Evolutionary conservation across 257 asterid genomes (phyloP).

Genomic region (Osmanthus fragrans): DNA sequence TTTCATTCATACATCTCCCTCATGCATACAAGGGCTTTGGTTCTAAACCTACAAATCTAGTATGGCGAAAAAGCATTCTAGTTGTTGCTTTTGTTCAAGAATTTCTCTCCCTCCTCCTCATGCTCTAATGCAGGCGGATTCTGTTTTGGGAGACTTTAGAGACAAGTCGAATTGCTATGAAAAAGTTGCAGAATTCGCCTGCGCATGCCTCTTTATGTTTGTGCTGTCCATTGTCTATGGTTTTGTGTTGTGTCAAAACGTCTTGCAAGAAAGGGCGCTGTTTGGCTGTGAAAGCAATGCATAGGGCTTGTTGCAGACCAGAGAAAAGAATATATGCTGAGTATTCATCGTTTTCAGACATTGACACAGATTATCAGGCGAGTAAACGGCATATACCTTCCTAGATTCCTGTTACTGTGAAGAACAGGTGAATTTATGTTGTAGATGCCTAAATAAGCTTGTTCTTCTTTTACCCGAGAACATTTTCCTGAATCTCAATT

Average conservation of each 20-base stretch:
- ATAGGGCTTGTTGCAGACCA: conserved; percentile 9
- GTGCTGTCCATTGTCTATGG: conserved; percentile 29
- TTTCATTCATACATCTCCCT: background rate
- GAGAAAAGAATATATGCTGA: conserved; percentile 12
- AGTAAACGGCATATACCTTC: background rate
- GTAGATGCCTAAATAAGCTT: background rate
- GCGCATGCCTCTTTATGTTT: conserved; percentile 24
- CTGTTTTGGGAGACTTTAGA: conserved; percentile 1
- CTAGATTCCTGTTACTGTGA: background rate
- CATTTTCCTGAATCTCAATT: background rate
- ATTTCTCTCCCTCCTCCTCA: background rate
- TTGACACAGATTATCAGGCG: conserved; percentile 17
- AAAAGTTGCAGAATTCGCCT: conserved; percentile 24
- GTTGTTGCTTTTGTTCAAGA: background rate
- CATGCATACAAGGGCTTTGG: background rate
- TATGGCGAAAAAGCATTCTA: conserved; percentile 9
- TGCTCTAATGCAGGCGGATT: background rate
- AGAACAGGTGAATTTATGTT: background rate
- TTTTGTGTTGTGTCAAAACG: conserved; percentile 25
- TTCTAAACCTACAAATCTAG: background rate
- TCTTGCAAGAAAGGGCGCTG: conserved; percentile 25
- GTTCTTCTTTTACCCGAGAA: background rate
- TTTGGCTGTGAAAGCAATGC: conserved; percentile 14
- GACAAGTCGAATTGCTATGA: background rate
- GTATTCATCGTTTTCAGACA: conserved; percentile 34